Evolutionary conservation across 2,329 filamentous ascomycete genomes (phyloP), one percentile per base, ranked within the genome.

Genomic region (Fusarium pseudonygamai): DNA sequence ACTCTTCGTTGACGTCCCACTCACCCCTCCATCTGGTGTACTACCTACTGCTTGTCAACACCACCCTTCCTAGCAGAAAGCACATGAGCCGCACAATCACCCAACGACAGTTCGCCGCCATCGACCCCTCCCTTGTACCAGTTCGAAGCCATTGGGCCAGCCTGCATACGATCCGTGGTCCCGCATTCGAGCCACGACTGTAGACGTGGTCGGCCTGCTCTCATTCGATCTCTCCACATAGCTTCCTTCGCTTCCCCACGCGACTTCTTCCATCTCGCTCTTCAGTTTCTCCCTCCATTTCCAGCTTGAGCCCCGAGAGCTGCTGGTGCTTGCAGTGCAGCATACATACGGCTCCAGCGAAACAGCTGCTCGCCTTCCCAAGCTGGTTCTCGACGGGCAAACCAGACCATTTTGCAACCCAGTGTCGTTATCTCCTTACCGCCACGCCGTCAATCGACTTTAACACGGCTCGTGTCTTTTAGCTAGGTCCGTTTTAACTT

Each of bases 161-260:
- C 79, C 77, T 82, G 80, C 81, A 82, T 82, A 78, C 76, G 72
- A 75, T 81, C 75, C 78, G 73, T 73, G 77, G 79, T 78, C 77
- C 78, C 79, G 79, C 79, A 82, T 79, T 82, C 81, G 81, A 82
- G 81, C 81, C 81, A 82, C 81, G 81, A 82, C 81, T 82, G 75
- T 79, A 77, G 77, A 78, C 72, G 75, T 77, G 77, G 77, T 77
- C 72, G 73, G 71, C 74, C 72, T 71, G 71, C 77, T 74, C 79
- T 80, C 79, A 80, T 80, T 80, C 79, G 78, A 78, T 75, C 71
- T 79, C 74, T 76, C 78, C 78, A 79, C 76, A 79, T 78, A 74
- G 77, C 67, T 78, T 78, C 76, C 67, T 65, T 75, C 65, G 73
- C 64, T 78, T 80, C 80, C 80, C 80, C 80, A 81, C 79, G 80